These are phyloP conservation scores for Gloeopeniophorella convolvens DNA, from an alignment of 768 basidiomycete species.

Conservation along the genomic window DNA sequence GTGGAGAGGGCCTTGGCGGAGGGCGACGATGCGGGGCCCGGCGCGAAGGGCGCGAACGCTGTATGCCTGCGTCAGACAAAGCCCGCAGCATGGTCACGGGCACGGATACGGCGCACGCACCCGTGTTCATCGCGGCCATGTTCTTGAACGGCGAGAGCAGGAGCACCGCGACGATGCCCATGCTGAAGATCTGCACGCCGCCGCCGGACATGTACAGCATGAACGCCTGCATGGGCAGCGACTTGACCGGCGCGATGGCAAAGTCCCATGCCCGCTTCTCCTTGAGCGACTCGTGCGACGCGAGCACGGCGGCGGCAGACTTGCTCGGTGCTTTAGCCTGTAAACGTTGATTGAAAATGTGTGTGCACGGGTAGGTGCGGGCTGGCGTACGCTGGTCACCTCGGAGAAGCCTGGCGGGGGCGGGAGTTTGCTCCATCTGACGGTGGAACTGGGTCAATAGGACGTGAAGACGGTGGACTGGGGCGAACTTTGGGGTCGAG, in stretches of 20 bases:
- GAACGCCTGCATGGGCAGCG: constrained; percentile 93
- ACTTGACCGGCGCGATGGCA: constrained; percentile 79
- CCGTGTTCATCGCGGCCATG: constrained; percentile 66
- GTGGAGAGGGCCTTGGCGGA: constrained; percentile 43
- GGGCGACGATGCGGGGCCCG: constrained; percentile 39
- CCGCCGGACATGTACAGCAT: constrained; percentile 99
- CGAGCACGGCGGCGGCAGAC: constrained; percentile 33
- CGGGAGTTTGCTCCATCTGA: constrained; percentile 6
- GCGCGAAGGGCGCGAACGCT: constrained; percentile 75
- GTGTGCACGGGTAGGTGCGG: neutral
- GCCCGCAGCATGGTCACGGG: neutral
- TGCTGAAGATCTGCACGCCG: constrained; percentile 93
- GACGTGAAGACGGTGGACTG: neutral
- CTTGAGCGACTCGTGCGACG: constrained; percentile 61
- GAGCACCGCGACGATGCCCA: constrained; percentile 94
- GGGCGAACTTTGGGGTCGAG: constrained; percentile 6
- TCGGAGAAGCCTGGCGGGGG: constrained; percentile 14
- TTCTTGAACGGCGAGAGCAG: constrained; percentile 84
- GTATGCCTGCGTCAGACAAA: neutral
- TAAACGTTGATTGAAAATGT: neutral
- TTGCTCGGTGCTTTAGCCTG: constrained; percentile 41
- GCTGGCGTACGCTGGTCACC: constrained; percentile 5
- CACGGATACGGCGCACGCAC: constrained; percentile 39
- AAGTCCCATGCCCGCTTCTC: constrained; percentile 81
- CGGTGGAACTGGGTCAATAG: neutral